Evolutionary conservation across 805 yeast species (phyloP).

Genomic region (Hyphopichia homilentoma): DNA sequence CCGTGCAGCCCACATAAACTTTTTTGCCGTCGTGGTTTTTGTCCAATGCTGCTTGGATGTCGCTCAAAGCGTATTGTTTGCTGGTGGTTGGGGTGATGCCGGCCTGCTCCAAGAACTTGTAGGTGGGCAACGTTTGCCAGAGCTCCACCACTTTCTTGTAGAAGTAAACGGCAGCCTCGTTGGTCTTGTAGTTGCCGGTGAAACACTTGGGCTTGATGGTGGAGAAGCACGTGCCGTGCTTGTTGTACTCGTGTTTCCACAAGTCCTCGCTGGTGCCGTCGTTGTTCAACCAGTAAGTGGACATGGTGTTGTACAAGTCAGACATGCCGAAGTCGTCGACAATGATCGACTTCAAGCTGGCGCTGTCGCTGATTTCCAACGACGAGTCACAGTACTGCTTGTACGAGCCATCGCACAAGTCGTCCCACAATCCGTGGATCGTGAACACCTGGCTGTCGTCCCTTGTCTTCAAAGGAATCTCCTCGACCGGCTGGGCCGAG

Average conservation of each 20-base stretch:
- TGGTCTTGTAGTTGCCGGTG: conserved; percentile 21
- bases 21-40: conserved; percentile 48
- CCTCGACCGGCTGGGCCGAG: conserved; percentile 65
- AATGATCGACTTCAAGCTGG: conserved; percentile 37
- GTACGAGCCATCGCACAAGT: conserved; percentile 78
- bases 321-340: conserved; percentile 39
- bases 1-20: conserved; percentile 62
- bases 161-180: conserved; percentile 63
- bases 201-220: conserved; percentile 77
- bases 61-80: conserved; percentile 52
- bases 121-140: conserved; percentile 55
- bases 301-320: conserved; percentile 56
- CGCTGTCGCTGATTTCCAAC: conserved; percentile 50
- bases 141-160: conserved; percentile 42
- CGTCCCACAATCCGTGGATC: conserved; percentile 87
- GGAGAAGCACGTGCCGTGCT: conserved; percentile 89
- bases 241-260: conserved; percentile 92
- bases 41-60: conserved; percentile 50
- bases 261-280: conserved; percentile 63
- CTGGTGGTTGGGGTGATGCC: conserved; percentile 67
- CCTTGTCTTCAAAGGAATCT: too few species aligned
- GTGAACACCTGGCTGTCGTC: conserved; percentile 65
- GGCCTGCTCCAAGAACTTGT: conserved; percentile 56
- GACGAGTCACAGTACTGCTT: conserved; percentile 71
- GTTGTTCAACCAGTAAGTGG: conserved; percentile 66